phyloP scores from a whole-genome alignment of 805 yeast genomes.

The Saccharomycopsis fodiens region DNA sequence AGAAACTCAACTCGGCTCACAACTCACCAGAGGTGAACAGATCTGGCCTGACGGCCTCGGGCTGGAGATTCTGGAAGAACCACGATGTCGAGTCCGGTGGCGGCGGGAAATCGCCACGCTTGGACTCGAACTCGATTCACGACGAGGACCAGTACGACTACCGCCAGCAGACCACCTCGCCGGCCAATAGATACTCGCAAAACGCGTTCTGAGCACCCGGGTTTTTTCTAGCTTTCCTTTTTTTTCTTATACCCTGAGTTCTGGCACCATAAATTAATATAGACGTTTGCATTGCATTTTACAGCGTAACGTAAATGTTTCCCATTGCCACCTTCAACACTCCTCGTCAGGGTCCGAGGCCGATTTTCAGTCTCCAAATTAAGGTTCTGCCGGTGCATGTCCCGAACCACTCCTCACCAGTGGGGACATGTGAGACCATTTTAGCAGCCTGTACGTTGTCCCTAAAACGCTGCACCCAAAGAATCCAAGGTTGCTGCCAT shows the following conservation, averaged over 20 bases:
- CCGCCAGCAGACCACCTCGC: constrained; percentile 3
- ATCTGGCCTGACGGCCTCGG: background rate
- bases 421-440: too few relatives aligned
- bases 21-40: background rate
- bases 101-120: constrained; percentile 1
- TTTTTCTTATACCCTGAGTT: background rate
- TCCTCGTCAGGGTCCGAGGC: too few relatives aligned
- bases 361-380: too few relatives aligned
- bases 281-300: background rate
- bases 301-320: too few relatives aligned
- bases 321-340: too few relatives aligned
- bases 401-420: too few relatives aligned
- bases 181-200: constrained; percentile 13
- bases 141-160: constrained; percentile 12
- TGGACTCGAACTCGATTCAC: constrained; percentile 4
- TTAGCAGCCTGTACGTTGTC: too few relatives aligned
- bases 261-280: background rate
- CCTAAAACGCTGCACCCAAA: too few relatives aligned
- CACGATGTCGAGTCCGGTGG: background rate
- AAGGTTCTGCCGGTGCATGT: too few relatives aligned
- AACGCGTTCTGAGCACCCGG: constrained; percentile 5
- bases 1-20: constrained; percentile 10
- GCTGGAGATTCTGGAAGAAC: constrained; percentile 9
- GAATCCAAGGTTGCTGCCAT: too few relatives aligned
- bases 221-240: background rate